Evolutionary conservation across 148 eudicot genomes (phyloP).

Genomic region (Vaccinium macrocarpon): DNA sequence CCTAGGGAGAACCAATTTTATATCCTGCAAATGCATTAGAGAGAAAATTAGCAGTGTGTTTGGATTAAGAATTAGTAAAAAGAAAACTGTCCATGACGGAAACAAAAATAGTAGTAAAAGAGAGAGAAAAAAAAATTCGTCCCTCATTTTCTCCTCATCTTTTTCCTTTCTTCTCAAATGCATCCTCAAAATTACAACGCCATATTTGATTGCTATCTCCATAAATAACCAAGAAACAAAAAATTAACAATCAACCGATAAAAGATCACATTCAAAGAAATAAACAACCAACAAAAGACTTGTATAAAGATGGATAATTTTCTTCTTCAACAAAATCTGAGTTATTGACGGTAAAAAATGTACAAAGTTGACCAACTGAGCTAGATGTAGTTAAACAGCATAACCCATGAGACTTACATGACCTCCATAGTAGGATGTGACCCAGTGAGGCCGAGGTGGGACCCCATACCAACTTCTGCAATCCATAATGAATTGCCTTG

Average conservation of each 20-base stretch:
- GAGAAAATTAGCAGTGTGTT: background rate
- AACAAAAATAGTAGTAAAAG: too few species aligned
- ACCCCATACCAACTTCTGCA: slow-evolving; percentile 21
- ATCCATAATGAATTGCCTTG: background rate
- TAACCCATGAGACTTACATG: slow-evolving; percentile 15
- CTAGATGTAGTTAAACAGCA: background rate
- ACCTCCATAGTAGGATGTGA: slow-evolving; percentile 32
- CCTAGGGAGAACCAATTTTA: slow-evolving; percentile 32
- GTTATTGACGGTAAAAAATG: background rate
- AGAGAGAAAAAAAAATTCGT: too few species aligned
- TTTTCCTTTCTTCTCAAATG: too few species aligned
- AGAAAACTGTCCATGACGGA: background rate
- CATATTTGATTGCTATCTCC: too few species aligned
- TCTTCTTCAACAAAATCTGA: background rate
- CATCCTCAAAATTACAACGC: too few species aligned
- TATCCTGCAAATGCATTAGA: slow-evolving; percentile 28
- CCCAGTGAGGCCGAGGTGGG: slow-evolving; percentile 29
- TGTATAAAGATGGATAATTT: background rate
- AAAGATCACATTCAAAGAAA: background rate
- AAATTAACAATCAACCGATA: too few species aligned
- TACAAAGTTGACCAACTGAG: background rate
- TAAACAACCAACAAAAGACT: background rate
- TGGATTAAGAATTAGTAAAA: background rate
- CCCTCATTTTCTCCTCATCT: too few species aligned
- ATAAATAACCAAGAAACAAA: too few species aligned